Evolutionary conservation across 2,329 filamentous ascomycete species (phyloP), one percentile per base, ranked within the genome.

Genomic region (Nannizziopsis arthrosporioides): DNA sequence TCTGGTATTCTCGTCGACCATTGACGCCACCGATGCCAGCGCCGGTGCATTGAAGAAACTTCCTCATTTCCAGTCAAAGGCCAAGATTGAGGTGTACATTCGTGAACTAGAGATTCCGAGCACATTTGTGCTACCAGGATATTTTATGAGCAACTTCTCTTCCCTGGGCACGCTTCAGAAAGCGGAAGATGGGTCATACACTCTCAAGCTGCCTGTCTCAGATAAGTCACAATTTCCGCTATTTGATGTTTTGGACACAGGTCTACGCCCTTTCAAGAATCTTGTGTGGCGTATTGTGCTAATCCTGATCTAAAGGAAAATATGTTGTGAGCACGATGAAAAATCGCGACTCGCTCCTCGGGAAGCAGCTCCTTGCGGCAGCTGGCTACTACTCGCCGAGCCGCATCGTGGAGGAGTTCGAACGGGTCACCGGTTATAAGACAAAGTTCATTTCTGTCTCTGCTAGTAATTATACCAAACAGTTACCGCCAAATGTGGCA

Each of bases 211-310:
- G 17, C 62, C 59, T 43, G 17, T 57, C 51, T 30, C 48, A n/a
- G 48, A 57, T 30, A 57, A 59, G 11, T 58, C 63, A 1, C 54
- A 59, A 39, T 48, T 75, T 2, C 73, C 73, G 0, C 57, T 71
- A 35, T 63, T 76, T 47, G 70, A 74, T 49, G 64, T 59, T 1
- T 56, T 55, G 0, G 72, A 76, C 49, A 69, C 67, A 1, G 74
- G 73, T 7, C 67, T 68, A 42, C 73, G 48, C 2, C 2, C 12
- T 12, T 9, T 10, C 10, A 4, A 44, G 27, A 17, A 10, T 31
- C 9, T 31, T 14, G 9, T n/a, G 34, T 37, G 3, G 3, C 17
- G 14, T n/a, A 12, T 5, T 9, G 30, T 11, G 17, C 2, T n/a
- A 12, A 30, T 11, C 8, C n/a, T 11, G 18, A 30, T 10, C 8